A percentile compares a stretch with the other conserved stretches of the same genome.
Conservation (phyloP, 495 filamentous ascomycete genomes). For the Staphylotrichum longicolle region DNA sequence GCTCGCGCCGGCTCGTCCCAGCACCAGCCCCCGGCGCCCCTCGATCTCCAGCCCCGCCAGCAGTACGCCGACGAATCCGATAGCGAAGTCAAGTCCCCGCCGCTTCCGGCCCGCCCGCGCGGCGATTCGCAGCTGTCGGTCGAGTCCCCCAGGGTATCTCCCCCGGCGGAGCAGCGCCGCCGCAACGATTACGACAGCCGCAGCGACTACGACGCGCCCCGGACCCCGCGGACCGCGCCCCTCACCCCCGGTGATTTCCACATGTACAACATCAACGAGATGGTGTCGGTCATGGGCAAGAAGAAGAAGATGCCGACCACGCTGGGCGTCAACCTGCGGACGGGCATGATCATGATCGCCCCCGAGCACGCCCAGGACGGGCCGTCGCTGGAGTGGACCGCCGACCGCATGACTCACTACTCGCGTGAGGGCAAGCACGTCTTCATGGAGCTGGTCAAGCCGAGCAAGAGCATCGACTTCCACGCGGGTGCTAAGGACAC, state of each 20-base stretch:
- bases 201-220: conserved; percentile 29
- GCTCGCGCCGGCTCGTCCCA: conserved; percentile 36
- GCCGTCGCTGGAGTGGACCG: conserved; percentile 85
- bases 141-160: conserved; percentile 47
- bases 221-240: conserved; percentile 31
- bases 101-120: conserved; percentile 66
- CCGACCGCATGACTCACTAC: conserved; percentile 90
- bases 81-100: conserved; percentile 39
- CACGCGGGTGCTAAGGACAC: conserved; percentile 97
- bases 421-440: conserved; percentile 98
- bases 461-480: conserved; percentile 91
- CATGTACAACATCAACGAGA: conserved; percentile 94
- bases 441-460: conserved; percentile 86
- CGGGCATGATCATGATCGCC: conserved; percentile 84
- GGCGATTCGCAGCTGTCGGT: conserved; percentile 59
- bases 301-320: conserved; percentile 97
- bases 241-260: conserved; percentile 77
- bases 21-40: conserved; percentile 24
- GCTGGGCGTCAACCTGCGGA: conserved; percentile 81
- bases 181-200: conserved; percentile 13
- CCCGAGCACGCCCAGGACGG: conserved; percentile 79
- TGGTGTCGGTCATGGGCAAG: conserved; percentile 90
- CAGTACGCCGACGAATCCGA: conserved; percentile 34
- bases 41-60: conserved; percentile 26
- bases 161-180: conserved; percentile 24